Conservation (phyloP, 202 grass and related monocot genomes). For the Panicum hallii region DNA sequence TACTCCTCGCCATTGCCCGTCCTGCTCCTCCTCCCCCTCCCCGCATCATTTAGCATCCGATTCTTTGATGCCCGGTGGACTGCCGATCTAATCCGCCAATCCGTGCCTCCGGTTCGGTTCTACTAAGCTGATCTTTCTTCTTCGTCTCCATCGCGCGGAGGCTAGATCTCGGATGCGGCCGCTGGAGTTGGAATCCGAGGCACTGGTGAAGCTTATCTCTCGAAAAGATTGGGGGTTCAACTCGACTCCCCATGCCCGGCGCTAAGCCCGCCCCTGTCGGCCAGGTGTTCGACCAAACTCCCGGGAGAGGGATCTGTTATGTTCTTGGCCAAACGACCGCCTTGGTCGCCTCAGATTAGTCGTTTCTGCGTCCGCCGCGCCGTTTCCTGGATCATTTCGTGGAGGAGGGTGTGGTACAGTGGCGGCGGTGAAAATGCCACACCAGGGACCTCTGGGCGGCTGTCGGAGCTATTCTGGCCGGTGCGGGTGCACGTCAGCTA, state of each 20-base stretch:
- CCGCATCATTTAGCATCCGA: too few relatives aligned
- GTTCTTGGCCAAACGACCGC: conserved; percentile 81
- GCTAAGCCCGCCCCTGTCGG: not conserved
- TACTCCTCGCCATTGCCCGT: too few relatives aligned
- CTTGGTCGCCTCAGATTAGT: conserved; percentile 44
- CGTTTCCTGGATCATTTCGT: conserved; percentile 46
- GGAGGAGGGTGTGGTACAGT: conserved; percentile 22
- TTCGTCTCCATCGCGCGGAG: too few relatives aligned
- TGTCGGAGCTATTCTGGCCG: conserved; percentile 57
- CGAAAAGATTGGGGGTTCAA: not conserved
- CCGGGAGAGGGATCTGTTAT: conserved; percentile 72
- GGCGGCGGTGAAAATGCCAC: not conserved
- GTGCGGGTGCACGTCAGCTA: conserved; percentile 39
- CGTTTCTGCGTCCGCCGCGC: conserved; percentile 23
- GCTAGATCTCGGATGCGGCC: not conserved
- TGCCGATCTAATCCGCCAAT: too few relatives aligned
- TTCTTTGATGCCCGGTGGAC: not conserved
- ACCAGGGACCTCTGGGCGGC: conserved; percentile 6
- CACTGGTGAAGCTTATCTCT: not conserved
- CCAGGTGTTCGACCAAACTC: conserved; percentile 66
- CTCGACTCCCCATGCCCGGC: not conserved
- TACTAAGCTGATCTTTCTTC: too few relatives aligned
- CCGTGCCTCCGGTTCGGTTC: too few relatives aligned
- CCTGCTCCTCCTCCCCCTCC: too few relatives aligned
- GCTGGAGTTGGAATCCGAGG: not conserved